Base-by-base conservation (phyloP, 139 green algal species). In the Auxenochlorella pyrenoidosa region DNA sequence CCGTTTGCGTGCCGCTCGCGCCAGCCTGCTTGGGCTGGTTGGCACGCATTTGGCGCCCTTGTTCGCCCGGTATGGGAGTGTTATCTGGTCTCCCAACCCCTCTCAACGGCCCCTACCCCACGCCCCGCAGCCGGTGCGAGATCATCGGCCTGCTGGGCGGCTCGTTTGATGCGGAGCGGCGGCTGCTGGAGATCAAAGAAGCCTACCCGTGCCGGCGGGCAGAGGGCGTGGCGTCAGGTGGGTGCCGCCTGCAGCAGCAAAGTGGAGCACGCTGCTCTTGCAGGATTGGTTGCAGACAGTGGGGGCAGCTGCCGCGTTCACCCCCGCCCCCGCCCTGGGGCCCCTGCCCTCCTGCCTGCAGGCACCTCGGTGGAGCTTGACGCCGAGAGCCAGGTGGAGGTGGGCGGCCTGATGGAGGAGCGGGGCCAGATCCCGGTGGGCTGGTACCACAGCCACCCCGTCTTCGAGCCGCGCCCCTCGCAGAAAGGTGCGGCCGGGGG, bases 381-480 rank as follows among this genome's bases (percentile, higher is more conserved):
- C 76, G 90, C 95, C 0, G 89, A 88, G 24, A 83, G 84, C 18
- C 93, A 97, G 88, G 92, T 97, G 44, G 91, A 94, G 73, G 94
- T 92, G 6, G 80, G 87, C 43, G 70, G 88, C 5, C 70, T 89
- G 36, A 96, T 98, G 92, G 86, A 92, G 34, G 81, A 54, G 3
- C 79, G 87, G 34, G 94, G 93, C 5, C 88, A 96, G 66, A 77
- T 72, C 1, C 85, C 93, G 21, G 93, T 97, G 30, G 95, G 94
- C 60, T 97, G 96, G 96, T 96, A 89, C 82, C 96, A 98, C 92
- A 95, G 90, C 3, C 96, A 98, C 91, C 96, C 95, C 28, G 89
- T 96, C 30, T 98, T 98, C 77, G 89, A 92, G 65, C 90, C 95
- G 28, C 91, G 85, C 13, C 96, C 96, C 26, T 94, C 85, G 22